Base-by-base conservation (phyloP, 768 basidiomycete genomes). In the Saitozyma podzolica region DNA sequence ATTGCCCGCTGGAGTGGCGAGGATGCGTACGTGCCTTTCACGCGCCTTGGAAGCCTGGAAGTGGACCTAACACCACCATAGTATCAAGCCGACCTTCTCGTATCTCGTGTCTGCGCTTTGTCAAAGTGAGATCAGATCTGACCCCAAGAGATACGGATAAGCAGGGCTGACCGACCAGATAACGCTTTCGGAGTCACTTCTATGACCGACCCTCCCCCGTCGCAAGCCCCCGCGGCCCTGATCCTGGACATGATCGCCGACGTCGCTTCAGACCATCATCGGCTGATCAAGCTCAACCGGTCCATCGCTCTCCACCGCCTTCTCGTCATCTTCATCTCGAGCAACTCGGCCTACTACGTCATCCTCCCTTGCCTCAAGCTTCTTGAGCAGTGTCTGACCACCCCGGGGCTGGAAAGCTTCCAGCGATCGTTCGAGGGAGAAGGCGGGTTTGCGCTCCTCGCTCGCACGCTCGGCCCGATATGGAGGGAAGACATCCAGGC, bases 31-130 rank as follows among this genome's bases (percentile, higher is more conserved):
- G 69, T 63, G 14, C 13, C 20, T 11, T 8, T 20, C 20, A 29
- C 29, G 14, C n/a, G 9, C 16, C 9, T 13, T 14, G 42, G n/a
- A 9, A n/a, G 29, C 2, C 29, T 29, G 29, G 29, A 29, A 2
- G 11, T 8, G 42, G 16, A 45, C 1, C 41, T 55, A 53, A 49
- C 64, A 58, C 20, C 37, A n/a, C 29, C 29, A 29, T 50, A 68
- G 73, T n/a, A 77, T 95, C 70, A 95, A 92, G 72, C 92, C 94
- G 0, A 79, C 93, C 0, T 86, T 92, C 5, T 88, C 91, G 0
- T 95, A 90, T 75, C 81, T 95, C 8, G 89, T 91, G 1, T 89
- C 91, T 0, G 89, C 89, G 73, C 78, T 93, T 11, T 85, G 88
- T 63, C 70, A 70, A 52, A 61, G 65, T 65, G 58, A 59, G 85